Evolutionary conservation across 176 grass and related monocot species (phyloP), one percentile per base, ranked within the genome.

Genomic region (Thalia dealbata): DNA sequence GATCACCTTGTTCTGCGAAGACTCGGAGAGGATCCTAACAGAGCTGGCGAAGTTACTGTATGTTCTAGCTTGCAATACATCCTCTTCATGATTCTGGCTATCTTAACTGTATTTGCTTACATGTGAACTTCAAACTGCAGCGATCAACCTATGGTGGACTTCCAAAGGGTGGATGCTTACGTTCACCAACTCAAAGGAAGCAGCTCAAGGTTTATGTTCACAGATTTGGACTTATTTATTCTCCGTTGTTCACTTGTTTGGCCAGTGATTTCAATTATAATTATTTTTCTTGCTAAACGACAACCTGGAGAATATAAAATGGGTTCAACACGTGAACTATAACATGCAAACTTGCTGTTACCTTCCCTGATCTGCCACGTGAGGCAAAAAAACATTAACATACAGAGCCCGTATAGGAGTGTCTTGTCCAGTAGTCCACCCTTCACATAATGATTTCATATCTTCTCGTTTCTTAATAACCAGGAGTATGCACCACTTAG

Each of bases 141-240:
- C 61, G 62, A 86, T 28, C 83, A 96, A 76, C 45, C 81, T 3
- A n/a, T 55, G 44, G 88, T 89, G 73, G 86, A 96, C 71, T 96
- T 85, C 8, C 67, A 71, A 44, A 91, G 89, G 79, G 81, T 96
- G 78, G 83, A 91, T 46, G 92, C 71, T 22, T 74, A 74, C 50
- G 92, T 91, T 76, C 92, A 96, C 62, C 92, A 96, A 58, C 81
- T 96, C 26, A 96, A 89, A 72, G 92, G 88, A 50, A 91, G 92
- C 81, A 96, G 88, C 86, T 83, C 86, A 32, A 96, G 92, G 88
- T 96, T 43, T 76, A 24, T 61, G 21, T 61, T 7, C 18, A 38
- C 9, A 67, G 12, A 21, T 58, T 21, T 56, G 32, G 3, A 38
- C 3, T 38, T 38, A 4, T 38, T 38, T 38, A 38, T 38, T 38